Conservation (phyloP, 2,329 filamentous ascomycete genomes). For the Lithohypha guttulata region DNA sequence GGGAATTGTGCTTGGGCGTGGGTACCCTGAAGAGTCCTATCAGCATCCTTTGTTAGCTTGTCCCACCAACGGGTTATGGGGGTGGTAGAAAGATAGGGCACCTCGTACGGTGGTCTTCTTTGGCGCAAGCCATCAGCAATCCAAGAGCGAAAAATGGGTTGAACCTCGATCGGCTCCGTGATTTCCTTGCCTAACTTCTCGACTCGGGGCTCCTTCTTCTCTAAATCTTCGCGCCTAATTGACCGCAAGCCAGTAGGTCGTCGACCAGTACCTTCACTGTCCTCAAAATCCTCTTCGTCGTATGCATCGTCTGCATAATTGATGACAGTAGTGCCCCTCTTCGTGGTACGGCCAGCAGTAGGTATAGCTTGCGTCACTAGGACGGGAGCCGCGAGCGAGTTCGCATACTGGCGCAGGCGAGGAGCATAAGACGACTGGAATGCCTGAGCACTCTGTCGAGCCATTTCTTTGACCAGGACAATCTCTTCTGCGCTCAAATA, state of each 20-base stretch:
- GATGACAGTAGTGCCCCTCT: conserved; percentile 89
- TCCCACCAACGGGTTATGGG: conserved; percentile 2
- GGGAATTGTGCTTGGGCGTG: conserved; percentile 64
- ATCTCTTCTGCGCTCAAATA: no score
- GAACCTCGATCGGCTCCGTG: conserved; percentile 64
- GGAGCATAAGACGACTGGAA: conserved; percentile 88
- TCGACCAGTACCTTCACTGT: conserved; percentile 53
- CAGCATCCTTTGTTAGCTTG: background rate
- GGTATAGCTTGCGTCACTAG: conserved; percentile 59
- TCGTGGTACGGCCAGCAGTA: conserved; percentile 72
- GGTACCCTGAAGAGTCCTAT: conserved; percentile 49
- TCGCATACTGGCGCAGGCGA: conserved; percentile 78
- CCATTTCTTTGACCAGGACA: no score
- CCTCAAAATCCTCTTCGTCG: conserved; percentile 57
- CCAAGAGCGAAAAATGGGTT: conserved; percentile 92
- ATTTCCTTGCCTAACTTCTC: conserved; percentile 81
- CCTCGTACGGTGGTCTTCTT: conserved; percentile 6
- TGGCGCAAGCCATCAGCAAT: conserved; percentile 42
- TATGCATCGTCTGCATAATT: conserved; percentile 97
- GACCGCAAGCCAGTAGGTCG: conserved; percentile 72
- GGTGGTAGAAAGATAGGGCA: background rate
- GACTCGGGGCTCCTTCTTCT: conserved; percentile 52
- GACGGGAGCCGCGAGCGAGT: conserved; percentile 79
- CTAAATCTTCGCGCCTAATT: conserved; percentile 63
- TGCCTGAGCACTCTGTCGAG: conserved; percentile 55